Percentiles rank a stretch among this genome's conserved stretches.
Conservation (phyloP, 305 asterid genomes). For the Petunia hybrid region DNA sequence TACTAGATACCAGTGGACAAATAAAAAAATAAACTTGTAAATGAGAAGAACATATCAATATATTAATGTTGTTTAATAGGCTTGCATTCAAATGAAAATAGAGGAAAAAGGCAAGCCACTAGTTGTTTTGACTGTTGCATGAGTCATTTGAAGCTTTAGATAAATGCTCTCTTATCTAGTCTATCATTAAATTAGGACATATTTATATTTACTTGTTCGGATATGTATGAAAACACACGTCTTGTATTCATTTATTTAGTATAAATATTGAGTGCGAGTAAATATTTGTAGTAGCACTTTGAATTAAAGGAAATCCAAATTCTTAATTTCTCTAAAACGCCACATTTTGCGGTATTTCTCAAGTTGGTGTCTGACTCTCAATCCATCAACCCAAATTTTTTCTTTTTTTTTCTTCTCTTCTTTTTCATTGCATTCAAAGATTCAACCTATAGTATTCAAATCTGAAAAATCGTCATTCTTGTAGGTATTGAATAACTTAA, state of each 20-base stretch:
- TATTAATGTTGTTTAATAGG: too few relatives aligned
- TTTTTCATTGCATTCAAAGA: background rate
- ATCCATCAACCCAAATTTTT: background rate
- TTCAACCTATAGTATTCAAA: conserved; percentile 10
- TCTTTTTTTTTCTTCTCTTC: background rate
- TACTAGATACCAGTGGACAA: too few relatives aligned
- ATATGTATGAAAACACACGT: too few relatives aligned
- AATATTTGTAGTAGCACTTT: background rate
- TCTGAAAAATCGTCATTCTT: background rate
- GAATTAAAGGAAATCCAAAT: background rate
- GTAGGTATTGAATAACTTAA: background rate
- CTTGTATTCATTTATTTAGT: background rate
- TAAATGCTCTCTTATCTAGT: too few relatives aligned
- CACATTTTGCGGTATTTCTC: background rate
- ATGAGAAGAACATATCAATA: too few relatives aligned
- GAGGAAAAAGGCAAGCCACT: too few relatives aligned
- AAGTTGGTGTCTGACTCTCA: background rate
- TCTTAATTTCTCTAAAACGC: background rate
- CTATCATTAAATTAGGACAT: too few relatives aligned
- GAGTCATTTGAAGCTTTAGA: too few relatives aligned
- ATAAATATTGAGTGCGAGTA: background rate
- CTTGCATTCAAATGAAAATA: too few relatives aligned
- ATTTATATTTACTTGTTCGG: too few relatives aligned
- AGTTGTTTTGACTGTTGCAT: too few relatives aligned
- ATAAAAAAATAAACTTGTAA: too few relatives aligned